Evolutionary conservation across 257 asterid species (phyloP), one percentile per base, ranked within the genome.

Genomic region (Plantago major): DNA sequence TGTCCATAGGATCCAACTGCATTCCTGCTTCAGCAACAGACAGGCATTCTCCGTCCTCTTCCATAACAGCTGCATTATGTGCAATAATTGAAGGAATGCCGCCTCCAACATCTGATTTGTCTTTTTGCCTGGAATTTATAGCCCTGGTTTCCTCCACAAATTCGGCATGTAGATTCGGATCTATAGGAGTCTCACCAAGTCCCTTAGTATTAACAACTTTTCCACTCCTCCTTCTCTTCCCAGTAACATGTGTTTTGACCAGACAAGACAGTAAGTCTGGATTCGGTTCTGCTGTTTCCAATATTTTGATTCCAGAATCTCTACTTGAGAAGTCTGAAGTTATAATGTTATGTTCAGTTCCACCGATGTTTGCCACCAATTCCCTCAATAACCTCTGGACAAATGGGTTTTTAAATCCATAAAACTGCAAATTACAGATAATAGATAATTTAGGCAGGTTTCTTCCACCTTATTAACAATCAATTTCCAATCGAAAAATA

Each of bases 321-420:
- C 59, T 80, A 47, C 49, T 68, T 51, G 72, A 58, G 52, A 68
- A 46, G 63, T 30, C 73, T 60, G 88, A 76, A 9, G 76, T 58
- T 42, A 67, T 62, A 60, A 48, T 49, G 71, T 71, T 69, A 65
- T 68, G 79, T 56, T 82, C 95, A 43, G 80, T 73, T 60, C 80
- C 85, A 69, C 84, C 81, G 60, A 66, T 78, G 83, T 81, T 79
- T 67, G 95, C 84, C 61, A 82, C 88, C 87, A 89, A 79, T 69
- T 86, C 96, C 72, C 97, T 71, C 70, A 92, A 80, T 59, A 92
- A 68, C 79, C 96, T 82, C 73, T 83, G 99, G 53, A 92, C 95
- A 74, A 80, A 82, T 46, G 91, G 77, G 81, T 84, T 89, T 67
- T 78, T 89, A 79, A 92, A 89, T 60, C 99, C 99, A 50, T 86